Base-by-base conservation (phyloP, 768 basidiomycete species). In the Kockovaella imperatae region DNA sequence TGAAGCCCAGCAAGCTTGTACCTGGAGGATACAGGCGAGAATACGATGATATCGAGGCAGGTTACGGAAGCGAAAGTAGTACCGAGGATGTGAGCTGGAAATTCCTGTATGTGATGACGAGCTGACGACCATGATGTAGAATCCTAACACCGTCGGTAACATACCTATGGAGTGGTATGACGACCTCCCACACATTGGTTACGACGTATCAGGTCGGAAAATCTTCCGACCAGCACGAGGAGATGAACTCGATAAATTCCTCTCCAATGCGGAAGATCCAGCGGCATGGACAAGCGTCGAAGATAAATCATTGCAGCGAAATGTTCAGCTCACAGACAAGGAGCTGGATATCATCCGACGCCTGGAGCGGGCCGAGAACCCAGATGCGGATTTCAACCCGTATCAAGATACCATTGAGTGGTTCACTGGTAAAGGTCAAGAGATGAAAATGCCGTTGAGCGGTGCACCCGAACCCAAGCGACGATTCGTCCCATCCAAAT, bases 111-210 rank as follows among this genome's bases (percentile, higher is more conserved):
- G 18, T 17, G 10, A 47, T 23, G n/a, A n/a, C 29, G 23, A 18
- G 11, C 17, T 36, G 14, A 21, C n/a, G 31, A 45, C 43, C 23
- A 17, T 52, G 2, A 4, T 8, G 3, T 57, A 97, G 90, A 79
- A 82, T 45, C 86, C 86, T n/a, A 97, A 95, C 68, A 87, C 91
- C 51, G 81, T 95, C 58, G 95, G 95, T 45, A 79, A 93, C 72
- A 76, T 99, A 53, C 95, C 95, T 38, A 84, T 85, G 78, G 90
- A 99, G 64, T 99, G 93, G 90, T 99, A 99, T 71, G 95, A 97
- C 69, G 91, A 97, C 75, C 76, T 99, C 58, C 95, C 95, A n/a
- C 95, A 99, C 72, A 79, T 99, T 66, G 95, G 95, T 38, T 99
- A 99, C 73, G 81, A 89, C 71, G 82, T 97, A 60, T 80, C 90